Conservation (phyloP, 768 basidiomycete species). For the Kwoniella dejecticola region DNA sequence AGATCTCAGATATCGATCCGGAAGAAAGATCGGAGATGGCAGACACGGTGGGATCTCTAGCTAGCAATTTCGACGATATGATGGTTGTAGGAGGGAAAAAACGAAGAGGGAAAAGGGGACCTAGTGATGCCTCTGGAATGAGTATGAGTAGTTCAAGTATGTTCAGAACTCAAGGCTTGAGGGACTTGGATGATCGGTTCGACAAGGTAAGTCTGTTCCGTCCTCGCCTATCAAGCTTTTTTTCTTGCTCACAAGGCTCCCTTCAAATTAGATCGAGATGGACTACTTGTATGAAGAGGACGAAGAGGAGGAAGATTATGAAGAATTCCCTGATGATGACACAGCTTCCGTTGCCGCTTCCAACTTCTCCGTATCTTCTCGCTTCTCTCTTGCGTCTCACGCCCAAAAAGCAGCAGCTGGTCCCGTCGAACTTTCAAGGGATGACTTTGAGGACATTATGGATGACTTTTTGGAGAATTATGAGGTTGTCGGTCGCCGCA, state of each 20-base stretch:
- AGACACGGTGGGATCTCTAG: conserved; percentile 79
- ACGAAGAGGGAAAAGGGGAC: conserved; percentile 65
- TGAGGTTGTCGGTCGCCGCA: conserved; percentile 79
- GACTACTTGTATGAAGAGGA: conserved; percentile 67
- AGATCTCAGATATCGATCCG: conserved; percentile 55
- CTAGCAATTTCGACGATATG: conserved; percentile 59
- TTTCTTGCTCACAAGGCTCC: too few relatives aligned
- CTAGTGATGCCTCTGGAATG: conserved; percentile 87
- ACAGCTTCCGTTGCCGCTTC: conserved; percentile 49
- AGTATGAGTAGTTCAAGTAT: conserved; percentile 97
- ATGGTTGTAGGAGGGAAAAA: conserved; percentile 77
- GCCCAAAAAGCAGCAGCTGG: conserved; percentile 58
- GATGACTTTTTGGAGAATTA: conserved; percentile 91
- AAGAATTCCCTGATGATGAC: conserved; percentile 51
- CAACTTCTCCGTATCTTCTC: conserved; percentile 44
- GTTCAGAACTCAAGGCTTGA: conserved; percentile 85
- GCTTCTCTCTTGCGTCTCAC: conserved; percentile 67
- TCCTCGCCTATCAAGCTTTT: not conserved
- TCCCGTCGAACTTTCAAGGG: conserved; percentile 60
- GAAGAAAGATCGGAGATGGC: conserved; percentile 58
- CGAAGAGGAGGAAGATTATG: conserved; percentile 60
- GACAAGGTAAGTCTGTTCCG: conserved; percentile 68
- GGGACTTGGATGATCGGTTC: conserved; percentile 87
- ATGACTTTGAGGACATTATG: conserved; percentile 87
- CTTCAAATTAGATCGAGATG: conserved; percentile 45